These are phyloP conservation scores for Coix lacrymajobi DNA, from an alignment of 176 grass and related monocot genomes.

Conservation along the genomic window DNA sequence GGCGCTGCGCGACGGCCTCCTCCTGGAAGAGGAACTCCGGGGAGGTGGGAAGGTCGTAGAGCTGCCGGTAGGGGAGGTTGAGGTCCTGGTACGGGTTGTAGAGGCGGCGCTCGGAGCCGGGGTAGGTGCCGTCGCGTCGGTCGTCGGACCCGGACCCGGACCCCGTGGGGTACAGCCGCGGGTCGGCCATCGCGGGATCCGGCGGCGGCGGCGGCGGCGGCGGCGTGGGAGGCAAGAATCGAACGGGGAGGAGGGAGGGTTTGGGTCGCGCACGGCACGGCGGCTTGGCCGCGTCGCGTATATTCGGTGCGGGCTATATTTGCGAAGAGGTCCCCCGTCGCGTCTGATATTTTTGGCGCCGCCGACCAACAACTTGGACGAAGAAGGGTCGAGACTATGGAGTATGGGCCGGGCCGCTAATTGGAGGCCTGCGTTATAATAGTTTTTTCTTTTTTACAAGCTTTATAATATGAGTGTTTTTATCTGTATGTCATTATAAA, in stretches of 20 bases:
- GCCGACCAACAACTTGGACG: not conserved
- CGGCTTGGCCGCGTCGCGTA: not conserved
- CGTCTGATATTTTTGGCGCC: not conserved
- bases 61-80: conserved; percentile 62
- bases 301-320: conserved; percentile 17
- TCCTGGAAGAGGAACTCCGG: conserved; percentile 98
- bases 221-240: conserved; percentile 29
- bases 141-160: conserved; percentile 48
- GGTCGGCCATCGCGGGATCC: conserved; percentile 40
- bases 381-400: not conserved
- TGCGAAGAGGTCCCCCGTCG: not conserved
- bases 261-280: not conserved
- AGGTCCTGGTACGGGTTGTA: conserved; percentile 84
- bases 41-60: conserved; percentile 91
- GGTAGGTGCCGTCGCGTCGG: conserved; percentile 15
- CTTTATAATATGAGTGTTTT: too few species aligned
- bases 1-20: conserved; percentile 73
- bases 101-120: conserved; percentile 20
- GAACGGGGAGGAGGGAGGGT: conserved; percentile 23
- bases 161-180: conserved; percentile 10
- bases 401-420: not conserved
- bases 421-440: not conserved
- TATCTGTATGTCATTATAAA: too few species aligned
- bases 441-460: too few species aligned
- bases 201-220: not conserved